Base-by-base conservation (phyloP, 2,329 filamentous ascomycete species). In the Colletotrichum karsti region DNA sequence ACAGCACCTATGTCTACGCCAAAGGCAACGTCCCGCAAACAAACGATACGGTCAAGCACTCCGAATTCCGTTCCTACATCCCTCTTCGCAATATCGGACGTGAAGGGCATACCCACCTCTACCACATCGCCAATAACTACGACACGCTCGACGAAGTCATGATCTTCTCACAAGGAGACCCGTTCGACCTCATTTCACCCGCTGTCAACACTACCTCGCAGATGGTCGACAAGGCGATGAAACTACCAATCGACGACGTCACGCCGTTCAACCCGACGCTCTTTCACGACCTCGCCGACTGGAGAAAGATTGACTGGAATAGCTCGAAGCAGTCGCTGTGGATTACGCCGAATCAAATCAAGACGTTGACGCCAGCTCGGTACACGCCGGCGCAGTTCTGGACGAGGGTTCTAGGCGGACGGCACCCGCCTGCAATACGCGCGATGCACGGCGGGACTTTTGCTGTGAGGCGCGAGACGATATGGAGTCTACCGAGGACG, bases 371-470 rank as follows among this genome's bases (percentile, higher is more conserved):
- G 15, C 37, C 37, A 8, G 68, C 59, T 30, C 55, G 48, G 51
- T 71, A 61, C 24, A 70, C 64, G 9, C 64, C 68, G 3, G 70
- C 35, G 8, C 63, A 66, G 30, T 70, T 62, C 26, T 71, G 68
- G 68, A 60, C 22, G 1, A 41, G 53, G 41, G 20, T 70, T 10
- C 24, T 70, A 7, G 51, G 65, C 7, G 55, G 54, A 3, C 22
- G 37, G 20, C 70, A 69, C 28, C 70, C 70, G 10, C 64, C 64
- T 9, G 63, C 68, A 4, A 66, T 70, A 4, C 53, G 56, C 7
- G 70, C 70, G 9, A 70, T 70, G 68, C 70, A 71, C 37, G 68
- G 68, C 10, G 70, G 70, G 1, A 71, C 42, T 0, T 71, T 70
- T 39, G 64, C 68, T 7, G 64, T 68, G 7, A 53, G 56, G 20